Evolutionary conservation across 352 stramenopile genomes (phyloP).

Genomic region (Phytopythium chamaehyphon): DNA sequence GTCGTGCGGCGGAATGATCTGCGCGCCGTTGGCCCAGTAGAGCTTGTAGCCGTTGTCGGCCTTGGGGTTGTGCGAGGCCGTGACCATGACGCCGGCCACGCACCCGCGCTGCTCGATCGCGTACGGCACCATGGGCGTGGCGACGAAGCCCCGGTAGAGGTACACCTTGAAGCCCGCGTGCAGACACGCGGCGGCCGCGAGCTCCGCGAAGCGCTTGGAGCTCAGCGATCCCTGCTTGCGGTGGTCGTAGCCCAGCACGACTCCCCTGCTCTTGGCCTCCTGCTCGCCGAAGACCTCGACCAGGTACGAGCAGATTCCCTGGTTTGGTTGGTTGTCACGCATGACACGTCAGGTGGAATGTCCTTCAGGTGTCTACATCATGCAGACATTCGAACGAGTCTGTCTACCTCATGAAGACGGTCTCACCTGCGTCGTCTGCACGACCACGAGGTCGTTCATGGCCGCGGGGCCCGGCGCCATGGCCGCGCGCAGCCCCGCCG

Average conservation of each 20-base stretch:
- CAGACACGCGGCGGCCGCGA: slow-evolving; percentile 81
- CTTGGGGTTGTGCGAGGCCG: slow-evolving; percentile 98
- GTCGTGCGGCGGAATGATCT: slow-evolving; percentile 98
- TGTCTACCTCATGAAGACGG: no score
- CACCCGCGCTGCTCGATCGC: slow-evolving; percentile 77
- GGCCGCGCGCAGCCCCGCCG: slow-evolving; percentile 82
- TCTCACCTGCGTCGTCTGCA: slow-evolving; percentile 85
- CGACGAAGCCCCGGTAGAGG: slow-evolving; percentile 89
- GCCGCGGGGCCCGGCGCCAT: slow-evolving; percentile 87
- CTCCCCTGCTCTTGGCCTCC: slow-evolving; percentile 59
- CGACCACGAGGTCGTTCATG: slow-evolving; percentile 93
- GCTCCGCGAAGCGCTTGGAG: slow-evolving; percentile 85
- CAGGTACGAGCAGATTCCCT: slow-evolving; percentile 88
- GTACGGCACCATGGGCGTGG: slow-evolving; percentile 94
- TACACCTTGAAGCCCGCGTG: slow-evolving; percentile 87
- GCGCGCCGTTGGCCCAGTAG: slow-evolving; percentile 93
- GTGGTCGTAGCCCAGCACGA: slow-evolving; percentile 92
- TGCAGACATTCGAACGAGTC: no score
- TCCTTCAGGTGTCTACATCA: not conserved
- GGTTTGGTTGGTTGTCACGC: slow-evolving; percentile 86
- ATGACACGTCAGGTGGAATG: slow-evolving; percentile 86
- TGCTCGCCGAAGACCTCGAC: slow-evolving; percentile 63
- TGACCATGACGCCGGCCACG: slow-evolving; percentile 91
- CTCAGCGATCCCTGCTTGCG: slow-evolving; percentile 68
- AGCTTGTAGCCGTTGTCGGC: slow-evolving; percentile 98